These are phyloP conservation scores for Ophiostoma sp. DNA, from an alignment of 2,329 filamentous ascomycete genomes.

Conservation along the genomic window DNA sequence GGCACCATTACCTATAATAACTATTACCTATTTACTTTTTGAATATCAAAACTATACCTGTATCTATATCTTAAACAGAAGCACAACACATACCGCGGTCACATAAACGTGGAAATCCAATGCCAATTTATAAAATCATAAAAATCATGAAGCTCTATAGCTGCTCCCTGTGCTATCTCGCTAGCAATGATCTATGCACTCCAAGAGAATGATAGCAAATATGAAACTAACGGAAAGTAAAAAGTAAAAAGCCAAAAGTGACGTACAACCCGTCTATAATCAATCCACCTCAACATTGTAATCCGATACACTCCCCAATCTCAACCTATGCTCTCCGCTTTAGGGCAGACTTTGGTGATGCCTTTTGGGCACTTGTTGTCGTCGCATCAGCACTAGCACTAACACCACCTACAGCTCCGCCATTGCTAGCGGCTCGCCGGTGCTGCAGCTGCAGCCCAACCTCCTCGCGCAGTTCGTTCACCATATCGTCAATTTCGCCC, in stretches of 20 bases:
- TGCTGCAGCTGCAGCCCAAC: constrained; percentile 52
- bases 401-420: neutral
- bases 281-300: neutral
- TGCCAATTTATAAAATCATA: neutral
- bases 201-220: neutral
- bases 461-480: constrained; percentile 68
- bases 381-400: neutral
- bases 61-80: neutral
- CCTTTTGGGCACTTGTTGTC: neutral
- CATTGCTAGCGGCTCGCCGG: constrained; percentile 26
- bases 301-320: neutral
- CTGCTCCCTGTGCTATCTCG: neutral
- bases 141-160: neutral
- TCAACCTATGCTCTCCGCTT: constrained; percentile 1
- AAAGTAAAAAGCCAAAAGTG: constrained; percentile 4
- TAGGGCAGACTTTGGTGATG: neutral
- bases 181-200: neutral
- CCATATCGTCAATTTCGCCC: constrained; percentile 69
- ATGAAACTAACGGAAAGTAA: neutral
- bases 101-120: neutral
- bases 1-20: constrained; percentile 4
- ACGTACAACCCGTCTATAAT: neutral
- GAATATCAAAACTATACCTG: neutral
- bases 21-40: constrained; percentile 10
- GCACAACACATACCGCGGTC: neutral